Evolutionary conservation across 495 filamentous ascomycete genomes (phyloP), one percentile per base, ranked within the genome.

Genomic region (Penicillium robsamsonii): DNA sequence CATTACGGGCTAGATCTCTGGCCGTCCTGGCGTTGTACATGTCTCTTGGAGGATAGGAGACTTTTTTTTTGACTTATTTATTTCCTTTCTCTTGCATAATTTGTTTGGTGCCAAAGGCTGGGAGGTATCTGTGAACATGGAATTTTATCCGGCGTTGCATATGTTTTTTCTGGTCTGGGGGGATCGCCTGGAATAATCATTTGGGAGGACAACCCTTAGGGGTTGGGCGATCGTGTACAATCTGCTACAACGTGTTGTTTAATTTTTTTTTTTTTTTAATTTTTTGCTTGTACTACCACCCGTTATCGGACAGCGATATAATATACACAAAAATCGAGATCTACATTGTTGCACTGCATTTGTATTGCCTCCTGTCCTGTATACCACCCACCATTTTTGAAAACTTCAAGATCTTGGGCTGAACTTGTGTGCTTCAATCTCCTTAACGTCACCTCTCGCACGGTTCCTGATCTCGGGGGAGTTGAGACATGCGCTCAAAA

Each of bases 21-120:
- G 62, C 60, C 57, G 22, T 22, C 57, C 52, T 62, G 70, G 71
- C 70, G 71, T 75, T 74, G 64, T 71, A 69, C 62, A 73, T 66
- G 66, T 70, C 50, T 56, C 54, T 45, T 50, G 42, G 52, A 48
- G 45, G 20, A 46, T 55, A 44, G 59, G 57, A 59, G 59, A 63
- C 60, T 63, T 38, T 38, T n/a, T n/a, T 35, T 35, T 59, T 60
- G 55, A 60, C 63, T 52, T 50, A 50, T 57, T 57, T 53, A 44
- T 53, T 53, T 35, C 35, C 29, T 50, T 65, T 53, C 54, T 63
- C 45, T 62, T 71, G 59, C 60, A 69, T 70, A 65, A 63, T 71
- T 66, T 69, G 52, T 59, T 31, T 46, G 53, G 63, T 58, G 57
- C 46, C 42, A 57, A 52, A 60, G 44, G 58, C 50, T 57, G 60